Evolutionary conservation across 169 alveolate species (phyloP).

Genomic region (Perkinsus chesapeaki): DNA sequence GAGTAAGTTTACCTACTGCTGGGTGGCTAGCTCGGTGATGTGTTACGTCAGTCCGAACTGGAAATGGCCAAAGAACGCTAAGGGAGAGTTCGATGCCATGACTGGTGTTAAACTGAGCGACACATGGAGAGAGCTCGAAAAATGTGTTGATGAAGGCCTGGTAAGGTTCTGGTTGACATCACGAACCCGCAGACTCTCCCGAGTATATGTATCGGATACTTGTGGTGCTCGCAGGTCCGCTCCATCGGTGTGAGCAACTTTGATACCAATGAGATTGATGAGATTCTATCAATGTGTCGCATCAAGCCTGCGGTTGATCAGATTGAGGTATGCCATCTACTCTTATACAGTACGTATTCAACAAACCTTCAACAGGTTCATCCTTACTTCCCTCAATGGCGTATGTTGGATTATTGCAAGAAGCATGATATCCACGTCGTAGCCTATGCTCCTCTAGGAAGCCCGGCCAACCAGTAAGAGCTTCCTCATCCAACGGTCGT

Average conservation of each 20-base stretch:
- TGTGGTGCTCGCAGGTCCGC: not conserved
- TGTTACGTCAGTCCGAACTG: not conserved
- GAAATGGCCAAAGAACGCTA: not conserved
- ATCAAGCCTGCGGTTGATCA: slow-evolving; percentile 57
- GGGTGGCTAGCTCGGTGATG: not conserved
- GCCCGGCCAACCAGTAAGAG: not conserved
- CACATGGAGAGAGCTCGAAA: slow-evolving; percentile 50
- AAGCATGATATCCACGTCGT: not conserved
- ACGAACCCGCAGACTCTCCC: too few relatives aligned
- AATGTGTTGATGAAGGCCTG: slow-evolving; percentile 43
- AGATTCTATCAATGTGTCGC: slow-evolving; percentile 44
- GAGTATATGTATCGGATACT: not conserved
- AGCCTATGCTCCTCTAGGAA: not conserved
- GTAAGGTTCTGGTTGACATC: not conserved
- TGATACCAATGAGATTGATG: slow-evolving; percentile 19
- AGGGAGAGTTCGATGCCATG: not conserved
- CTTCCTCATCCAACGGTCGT: not conserved
- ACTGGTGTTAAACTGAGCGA: not conserved
- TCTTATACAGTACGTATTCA: not conserved
- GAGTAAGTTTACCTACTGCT: not conserved
- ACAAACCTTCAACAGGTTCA: not conserved
- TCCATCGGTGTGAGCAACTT: slow-evolving; percentile 45
- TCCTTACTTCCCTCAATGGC: slow-evolving; percentile 2
- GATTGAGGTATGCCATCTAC: slow-evolving; percentile 53
- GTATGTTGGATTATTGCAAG: not conserved